Percentiles rank a stretch among this genome's conserved stretches.
phyloP scores from a whole-genome alignment of 225 moss, liverwort and hornwort species.

The Polytrichum formosum region DNA sequence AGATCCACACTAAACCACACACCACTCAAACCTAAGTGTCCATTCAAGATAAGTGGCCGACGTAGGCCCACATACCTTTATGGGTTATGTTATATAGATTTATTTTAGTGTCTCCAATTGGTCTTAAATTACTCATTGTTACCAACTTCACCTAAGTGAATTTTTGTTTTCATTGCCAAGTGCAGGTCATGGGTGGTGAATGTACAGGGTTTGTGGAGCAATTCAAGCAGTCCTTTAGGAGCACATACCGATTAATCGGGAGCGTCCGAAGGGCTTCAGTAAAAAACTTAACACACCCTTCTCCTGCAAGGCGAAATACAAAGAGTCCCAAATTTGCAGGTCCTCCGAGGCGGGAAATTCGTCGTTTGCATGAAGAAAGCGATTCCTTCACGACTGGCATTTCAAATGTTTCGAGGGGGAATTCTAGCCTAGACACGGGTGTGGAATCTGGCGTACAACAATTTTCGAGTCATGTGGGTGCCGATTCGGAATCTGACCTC shows the following conservation, averaged over 20 bases:
- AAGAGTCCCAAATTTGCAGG: constrained; percentile 15
- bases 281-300: constrained; percentile 18
- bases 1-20: too few relatives aligned
- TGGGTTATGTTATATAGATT: too few relatives aligned
- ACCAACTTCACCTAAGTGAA: neutral
- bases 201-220: constrained; percentile 74
- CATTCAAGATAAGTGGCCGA: too few relatives aligned
- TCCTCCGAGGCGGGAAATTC: constrained; percentile 12
- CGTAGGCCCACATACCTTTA: too few relatives aligned
- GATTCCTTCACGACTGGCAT: constrained; percentile 22
- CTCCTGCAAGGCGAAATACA: constrained; percentile 14
- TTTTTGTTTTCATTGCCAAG: neutral
- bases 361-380: constrained; percentile 24
- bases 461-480: constrained; percentile 17
- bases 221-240: constrained; percentile 77
- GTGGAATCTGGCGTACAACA: constrained; percentile 18
- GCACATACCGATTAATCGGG: constrained; percentile 65
- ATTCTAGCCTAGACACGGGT: constrained; percentile 19
- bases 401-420: constrained; percentile 26
- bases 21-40: too few relatives aligned
- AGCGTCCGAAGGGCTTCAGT: constrained; percentile 60
- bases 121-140: too few relatives aligned
- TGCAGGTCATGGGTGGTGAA: constrained; percentile 67
- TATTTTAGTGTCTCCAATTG: too few relatives aligned
- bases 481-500: constrained; percentile 28